Percentiles rank a stretch among this genome's conserved stretches.
phyloP scores from a whole-genome alignment of 148 eudicot genomes.

The Fallopia convolvulus region DNA sequence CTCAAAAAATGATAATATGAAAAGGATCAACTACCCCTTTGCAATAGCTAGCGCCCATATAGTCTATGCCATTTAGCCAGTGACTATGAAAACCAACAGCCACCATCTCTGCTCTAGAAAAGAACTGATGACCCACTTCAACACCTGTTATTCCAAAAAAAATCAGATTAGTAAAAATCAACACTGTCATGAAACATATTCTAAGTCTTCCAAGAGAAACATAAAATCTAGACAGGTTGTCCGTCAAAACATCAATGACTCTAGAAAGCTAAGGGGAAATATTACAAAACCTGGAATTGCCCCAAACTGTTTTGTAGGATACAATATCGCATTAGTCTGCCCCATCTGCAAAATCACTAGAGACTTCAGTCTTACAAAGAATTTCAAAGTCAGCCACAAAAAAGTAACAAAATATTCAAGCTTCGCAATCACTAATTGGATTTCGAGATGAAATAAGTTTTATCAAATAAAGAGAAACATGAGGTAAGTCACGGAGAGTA shows the following conservation, averaged over 20 bases:
- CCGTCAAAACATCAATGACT: not conserved
- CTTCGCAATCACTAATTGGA: not conserved
- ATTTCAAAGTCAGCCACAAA: not conserved
- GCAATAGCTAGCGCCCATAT: conserved; percentile 30
- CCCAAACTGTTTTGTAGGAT: conserved; percentile 48
- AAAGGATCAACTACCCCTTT: conserved; percentile 27
- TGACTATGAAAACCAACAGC: conserved; percentile 77
- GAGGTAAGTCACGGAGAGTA: not conserved
- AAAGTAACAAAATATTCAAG: not conserved
- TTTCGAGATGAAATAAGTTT: not conserved
- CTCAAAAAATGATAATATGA: not conserved
- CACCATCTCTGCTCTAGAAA: conserved; percentile 90
- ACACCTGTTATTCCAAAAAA: conserved; percentile 45
- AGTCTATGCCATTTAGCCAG: conserved; percentile 93
- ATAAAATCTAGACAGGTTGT: not conserved
- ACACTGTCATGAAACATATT: not conserved
- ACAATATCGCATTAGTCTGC: conserved; percentile 23
- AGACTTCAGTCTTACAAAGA: not conserved
- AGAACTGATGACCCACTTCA: conserved; percentile 91
- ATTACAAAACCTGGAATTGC: conserved; percentile 60
- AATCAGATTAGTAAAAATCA: conserved; percentile 3
- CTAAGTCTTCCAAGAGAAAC: not conserved
- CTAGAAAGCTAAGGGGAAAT: not conserved
- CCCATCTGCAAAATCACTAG: conserved; percentile 43
- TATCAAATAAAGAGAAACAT: not conserved